phyloP scores from a whole-genome alignment of 306 rosid species.

The Betula pendula region DNA sequence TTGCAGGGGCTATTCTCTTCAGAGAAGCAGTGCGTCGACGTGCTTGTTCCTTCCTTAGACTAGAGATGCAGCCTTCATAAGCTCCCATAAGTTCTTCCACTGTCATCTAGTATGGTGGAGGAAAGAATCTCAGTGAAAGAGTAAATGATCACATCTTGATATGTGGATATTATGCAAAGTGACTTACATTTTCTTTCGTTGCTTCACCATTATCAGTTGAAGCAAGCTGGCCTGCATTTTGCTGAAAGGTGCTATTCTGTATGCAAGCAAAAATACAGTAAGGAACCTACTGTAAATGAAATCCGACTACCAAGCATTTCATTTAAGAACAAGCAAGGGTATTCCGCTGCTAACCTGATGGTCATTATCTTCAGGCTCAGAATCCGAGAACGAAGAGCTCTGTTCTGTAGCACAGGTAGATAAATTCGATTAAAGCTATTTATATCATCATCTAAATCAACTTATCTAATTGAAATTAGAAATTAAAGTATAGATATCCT shows the following conservation, averaged over 20 bases:
- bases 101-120: slow-evolving; percentile 64
- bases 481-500: slow-evolving; percentile 17
- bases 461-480: slow-evolving; percentile 12
- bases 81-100: slow-evolving; percentile 70
- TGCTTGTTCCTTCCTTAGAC: slow-evolving; percentile 63
- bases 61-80: slow-evolving; percentile 80
- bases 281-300: slow-evolving; percentile 33
- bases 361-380: slow-evolving; percentile 52
- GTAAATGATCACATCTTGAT: slow-evolving; percentile 19
- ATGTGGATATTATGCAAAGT: slow-evolving; percentile 24
- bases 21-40: slow-evolving; percentile 61
- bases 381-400: slow-evolving; percentile 44
- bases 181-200: slow-evolving; percentile 55
- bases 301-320: slow-evolving; percentile 25
- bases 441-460: slow-evolving; percentile 1
- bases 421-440: slow-evolving; percentile 24
- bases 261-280: slow-evolving; percentile 34
- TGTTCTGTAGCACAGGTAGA: slow-evolving; percentile 53
- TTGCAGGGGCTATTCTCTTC: slow-evolving; percentile 79
- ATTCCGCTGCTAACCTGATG: slow-evolving; percentile 58
- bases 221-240: slow-evolving; percentile 39
- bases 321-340: slow-evolving; percentile 3
- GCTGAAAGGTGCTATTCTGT: slow-evolving; percentile 62
- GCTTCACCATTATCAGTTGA: slow-evolving; percentile 54
- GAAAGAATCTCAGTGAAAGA: slow-evolving; percentile 32